Evolutionary conservation across 2,329 filamentous ascomycete species (phyloP), one percentile per base, ranked within the genome.

Genomic region (Ceratocystis ficicola): DNA sequence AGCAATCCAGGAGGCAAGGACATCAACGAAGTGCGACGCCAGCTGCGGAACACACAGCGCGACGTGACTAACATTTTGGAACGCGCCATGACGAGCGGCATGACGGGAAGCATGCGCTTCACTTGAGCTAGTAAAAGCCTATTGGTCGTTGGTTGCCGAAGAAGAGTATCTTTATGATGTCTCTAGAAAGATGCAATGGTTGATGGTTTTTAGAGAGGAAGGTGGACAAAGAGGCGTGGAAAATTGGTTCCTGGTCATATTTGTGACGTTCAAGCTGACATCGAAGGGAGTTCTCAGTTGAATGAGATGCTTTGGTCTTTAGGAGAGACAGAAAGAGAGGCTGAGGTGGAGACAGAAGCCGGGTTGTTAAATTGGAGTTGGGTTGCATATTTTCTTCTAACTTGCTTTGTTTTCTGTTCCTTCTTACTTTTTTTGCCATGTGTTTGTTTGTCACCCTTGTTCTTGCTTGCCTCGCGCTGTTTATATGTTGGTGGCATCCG

Each of bases 1-100:
- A 71, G 70, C 65, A 81, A 81, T 70, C 73, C 75, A 3, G 79
- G 79, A 10, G 79, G 79, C 36, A 71, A 75, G 44, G 79, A 80
- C 63, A 71, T 79, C 28, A 74, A 75, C 20, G 77, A 80, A 52
- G 70, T 81, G 44, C 71, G 77, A 66, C 72, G 78, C 17, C 72
- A 74, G 64, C 72, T 81, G 52, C 77, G 75, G 70, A 74, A 76
- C 30, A 69, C 79, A 61, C 75, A 74, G 69, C 74, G 79, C 63
- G 75, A 79, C 22, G 77, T 81, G 10, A 75, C 77, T 3, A 76
- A 75, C 5, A 68, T 81, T 62, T 73, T 77, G 22, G 77, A 78
- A 70, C 73, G 77, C n/a, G 44, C 55, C n/a, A 7, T 63, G 62
- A 46, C 60, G 36, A 61, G 57, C 50, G 73, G 74, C n/a, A 75